Percentiles rank a stretch among this genome's conserved stretches.
These are phyloP conservation scores for Leccinum broughii DNA, from an alignment of 768 basidiomycete genomes.

Conservation along the genomic window DNA sequence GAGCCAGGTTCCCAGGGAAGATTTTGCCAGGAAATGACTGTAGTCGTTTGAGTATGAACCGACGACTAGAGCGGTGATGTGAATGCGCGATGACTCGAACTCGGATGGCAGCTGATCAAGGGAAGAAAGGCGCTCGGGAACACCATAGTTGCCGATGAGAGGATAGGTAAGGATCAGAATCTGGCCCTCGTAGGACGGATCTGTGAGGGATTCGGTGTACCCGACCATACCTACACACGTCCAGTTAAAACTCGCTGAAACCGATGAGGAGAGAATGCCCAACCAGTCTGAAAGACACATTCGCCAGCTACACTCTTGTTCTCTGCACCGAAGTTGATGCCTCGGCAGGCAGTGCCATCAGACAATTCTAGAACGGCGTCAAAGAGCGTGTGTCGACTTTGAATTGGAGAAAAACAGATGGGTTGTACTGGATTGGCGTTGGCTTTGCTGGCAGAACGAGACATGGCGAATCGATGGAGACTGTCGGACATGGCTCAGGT, in stretches of 20 bases:
- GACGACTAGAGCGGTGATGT: conserved; percentile 87
- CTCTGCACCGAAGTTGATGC: conserved; percentile 92
- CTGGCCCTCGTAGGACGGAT: conserved; percentile 98
- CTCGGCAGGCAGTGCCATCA: conserved; percentile 86
- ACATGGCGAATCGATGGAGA: conserved; percentile 43
- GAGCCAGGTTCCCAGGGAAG: conserved; percentile 88
- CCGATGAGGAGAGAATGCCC: conserved; percentile 31
- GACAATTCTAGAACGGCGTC: conserved; percentile 85
- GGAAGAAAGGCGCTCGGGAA: conserved; percentile 63
- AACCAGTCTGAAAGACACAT: conserved; percentile 99
- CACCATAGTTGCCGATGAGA: conserved; percentile 95
- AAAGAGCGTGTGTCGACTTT: conserved; percentile 22
- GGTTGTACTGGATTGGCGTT: conserved; percentile 38
- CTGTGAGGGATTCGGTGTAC: conserved; percentile 96
- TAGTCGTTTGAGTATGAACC: conserved; percentile 93
- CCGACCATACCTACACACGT: conserved; percentile 88
- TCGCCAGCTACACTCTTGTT: conserved; percentile 92
- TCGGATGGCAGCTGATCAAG: conserved; percentile 63
- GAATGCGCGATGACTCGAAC: conserved; percentile 95
- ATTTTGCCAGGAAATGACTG: conserved; percentile 90
- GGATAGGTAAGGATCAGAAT: conserved; percentile 98
- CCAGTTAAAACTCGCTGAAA: conserved; percentile 16
- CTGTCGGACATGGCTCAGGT: conserved; percentile 16
- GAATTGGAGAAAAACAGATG: conserved; percentile 35
- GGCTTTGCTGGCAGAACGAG: conserved; percentile 43